phyloP scores from a whole-genome alignment of 2,329 filamentous ascomycete species.

The Knufia fluminis region DNA sequence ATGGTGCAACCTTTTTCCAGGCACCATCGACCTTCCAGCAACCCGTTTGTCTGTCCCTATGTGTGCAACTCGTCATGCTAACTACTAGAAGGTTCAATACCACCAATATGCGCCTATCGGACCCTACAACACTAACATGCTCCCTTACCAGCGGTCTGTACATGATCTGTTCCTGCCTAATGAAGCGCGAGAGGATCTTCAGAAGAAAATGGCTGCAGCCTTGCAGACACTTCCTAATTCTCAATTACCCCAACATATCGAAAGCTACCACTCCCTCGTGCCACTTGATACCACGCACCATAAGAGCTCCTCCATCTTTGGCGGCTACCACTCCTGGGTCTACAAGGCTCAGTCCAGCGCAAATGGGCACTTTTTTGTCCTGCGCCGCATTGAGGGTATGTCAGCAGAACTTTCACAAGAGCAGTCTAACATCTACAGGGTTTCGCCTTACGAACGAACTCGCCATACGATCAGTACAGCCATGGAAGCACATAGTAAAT shows the following conservation, averaged over 20 bases:
- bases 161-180: constrained; percentile 91
- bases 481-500: constrained; percentile 79
- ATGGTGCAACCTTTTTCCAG: constrained; percentile 58
- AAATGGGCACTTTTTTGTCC: constrained; percentile 77
- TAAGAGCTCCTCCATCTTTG: constrained; percentile 66
- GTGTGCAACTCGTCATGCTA: constrained; percentile 3
- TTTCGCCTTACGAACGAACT: constrained; percentile 83
- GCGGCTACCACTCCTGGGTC: constrained; percentile 78
- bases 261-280: constrained; percentile 86
- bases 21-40: constrained; percentile 51
- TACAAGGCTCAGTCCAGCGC: constrained; percentile 90
- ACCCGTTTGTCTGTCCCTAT: constrained; percentile 42
- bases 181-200: constrained; percentile 74
- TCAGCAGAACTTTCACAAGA: neutral
- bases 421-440: constrained; percentile 37
- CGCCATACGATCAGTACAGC: constrained; percentile 73
- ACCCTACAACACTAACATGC: constrained; percentile 68
- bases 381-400: constrained; percentile 72
- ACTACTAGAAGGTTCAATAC: constrained; percentile 59
- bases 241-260: constrained; percentile 63
- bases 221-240: constrained; percentile 75
- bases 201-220: constrained; percentile 77
- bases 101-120: constrained; percentile 87
- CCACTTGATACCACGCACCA: constrained; percentile 74
- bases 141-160: constrained; percentile 74